These are phyloP conservation scores for Alternaria sp. DNA, from an alignment of 2,329 filamentous ascomycete genomes.

Conservation along the genomic window DNA sequence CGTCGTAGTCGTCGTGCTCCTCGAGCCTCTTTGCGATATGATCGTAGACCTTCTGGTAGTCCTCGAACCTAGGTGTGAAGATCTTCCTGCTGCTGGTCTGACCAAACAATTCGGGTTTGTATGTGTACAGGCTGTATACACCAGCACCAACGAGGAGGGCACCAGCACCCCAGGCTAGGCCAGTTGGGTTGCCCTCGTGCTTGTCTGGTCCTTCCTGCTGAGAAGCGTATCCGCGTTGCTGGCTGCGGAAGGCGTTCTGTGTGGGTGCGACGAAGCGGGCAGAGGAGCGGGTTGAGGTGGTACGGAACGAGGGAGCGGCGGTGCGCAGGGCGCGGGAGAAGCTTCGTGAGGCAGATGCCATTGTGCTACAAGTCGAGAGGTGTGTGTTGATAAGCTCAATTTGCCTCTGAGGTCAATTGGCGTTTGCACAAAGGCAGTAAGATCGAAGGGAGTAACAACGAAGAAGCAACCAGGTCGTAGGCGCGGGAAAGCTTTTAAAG, in stretches of 20 bases:
- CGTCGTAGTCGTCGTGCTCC: constrained; percentile 94
- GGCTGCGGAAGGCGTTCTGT: constrained; percentile 75
- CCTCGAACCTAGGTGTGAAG: constrained; percentile 80
- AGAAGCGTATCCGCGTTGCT: constrained; percentile 80
- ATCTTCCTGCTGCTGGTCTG: constrained; percentile 49
- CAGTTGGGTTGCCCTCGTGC: constrained; percentile 61
- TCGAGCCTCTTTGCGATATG: constrained; percentile 80
- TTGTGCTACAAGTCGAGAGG: constrained; percentile 21
- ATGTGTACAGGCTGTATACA: constrained; percentile 60
- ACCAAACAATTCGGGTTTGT: constrained; percentile 60
- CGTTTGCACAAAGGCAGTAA: constrained; percentile 1
- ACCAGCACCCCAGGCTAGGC: constrained; percentile 45
- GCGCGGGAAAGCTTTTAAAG: constrained; percentile 25
- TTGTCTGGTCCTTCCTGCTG: constrained; percentile 58
- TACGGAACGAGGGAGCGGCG: constrained; percentile 60
- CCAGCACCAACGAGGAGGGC: constrained; percentile 40
- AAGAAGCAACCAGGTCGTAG: background rate
- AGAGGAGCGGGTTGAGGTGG: constrained; percentile 64
- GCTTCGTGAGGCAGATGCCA: constrained; percentile 48
- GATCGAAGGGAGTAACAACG: constrained; percentile 14
- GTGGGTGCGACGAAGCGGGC: constrained; percentile 65
- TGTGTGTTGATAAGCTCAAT: constrained; percentile 10
- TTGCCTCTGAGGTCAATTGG: constrained; percentile 24
- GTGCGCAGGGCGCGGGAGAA: constrained; percentile 53
- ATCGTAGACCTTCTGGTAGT: constrained; percentile 97